Evolutionary conservation across 2,329 filamentous ascomycete species (phyloP).

Genomic region (Xylariales sp.): DNA sequence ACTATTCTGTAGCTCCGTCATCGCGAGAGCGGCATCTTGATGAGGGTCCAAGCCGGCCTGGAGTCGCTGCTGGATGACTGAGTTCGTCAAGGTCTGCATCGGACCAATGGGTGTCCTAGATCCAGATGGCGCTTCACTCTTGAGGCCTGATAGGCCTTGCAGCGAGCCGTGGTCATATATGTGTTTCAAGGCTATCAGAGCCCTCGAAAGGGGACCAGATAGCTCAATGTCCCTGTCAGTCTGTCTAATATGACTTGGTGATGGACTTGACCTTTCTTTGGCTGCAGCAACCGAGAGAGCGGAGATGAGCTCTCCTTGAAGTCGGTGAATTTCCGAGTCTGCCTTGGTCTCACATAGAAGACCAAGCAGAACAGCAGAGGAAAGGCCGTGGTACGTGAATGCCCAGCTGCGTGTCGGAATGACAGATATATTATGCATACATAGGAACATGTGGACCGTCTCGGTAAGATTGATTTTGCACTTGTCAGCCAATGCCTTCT

Average conservation of each 20-base stretch:
- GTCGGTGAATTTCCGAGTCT: conserved; percentile 57
- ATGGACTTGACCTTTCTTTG: conserved; percentile 51
- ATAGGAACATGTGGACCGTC: conserved; percentile 63
- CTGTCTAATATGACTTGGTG: conserved; percentile 47
- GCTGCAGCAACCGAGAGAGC: conserved; percentile 60
- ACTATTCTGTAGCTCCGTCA: conserved; percentile 62
- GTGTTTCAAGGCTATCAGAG: conserved; percentile 56
- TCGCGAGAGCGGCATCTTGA: conserved; percentile 58
- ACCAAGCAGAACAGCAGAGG: conserved; percentile 59
- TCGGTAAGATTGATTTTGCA: conserved; percentile 61
- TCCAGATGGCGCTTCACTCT: conserved; percentile 43
- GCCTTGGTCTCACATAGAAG: conserved; percentile 60
- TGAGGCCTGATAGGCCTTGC: conserved; percentile 40
- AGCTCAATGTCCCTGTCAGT: conserved; percentile 59
- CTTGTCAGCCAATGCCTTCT: conserved; percentile 48
- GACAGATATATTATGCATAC: conserved; percentile 63
- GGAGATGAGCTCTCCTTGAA: conserved; percentile 60
- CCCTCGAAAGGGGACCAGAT: conserved; percentile 56
- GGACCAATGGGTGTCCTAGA: conserved; percentile 42
- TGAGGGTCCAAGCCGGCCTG: conserved; percentile 43
- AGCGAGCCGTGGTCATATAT: conserved; percentile 63
- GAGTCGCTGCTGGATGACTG: conserved; percentile 20
- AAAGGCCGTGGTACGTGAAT: conserved; percentile 63
- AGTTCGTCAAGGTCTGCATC: conserved; percentile 23
- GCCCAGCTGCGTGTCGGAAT: conserved; percentile 65